These are phyloP conservation scores for Parsonsia alboflavescens DNA, from an alignment of 257 asterid species.

Conservation along the genomic window DNA sequence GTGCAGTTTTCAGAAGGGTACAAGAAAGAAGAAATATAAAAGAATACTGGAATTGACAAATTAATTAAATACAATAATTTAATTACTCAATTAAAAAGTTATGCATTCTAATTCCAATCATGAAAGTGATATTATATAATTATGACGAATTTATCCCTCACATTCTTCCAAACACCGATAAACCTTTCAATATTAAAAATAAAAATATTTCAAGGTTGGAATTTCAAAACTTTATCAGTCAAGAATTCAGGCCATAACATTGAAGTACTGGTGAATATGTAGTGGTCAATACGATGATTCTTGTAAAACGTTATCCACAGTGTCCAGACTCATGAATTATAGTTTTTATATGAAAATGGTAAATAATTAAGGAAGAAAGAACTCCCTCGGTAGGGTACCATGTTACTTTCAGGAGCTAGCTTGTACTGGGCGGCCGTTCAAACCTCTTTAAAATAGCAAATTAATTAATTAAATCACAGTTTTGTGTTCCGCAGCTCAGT, in stretches of 20 bases:
- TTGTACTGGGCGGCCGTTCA: conserved; percentile 4
- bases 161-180: too few relatives aligned
- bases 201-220: neutral
- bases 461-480: too few relatives aligned
- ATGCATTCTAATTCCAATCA: too few relatives aligned
- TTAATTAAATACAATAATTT: too few relatives aligned
- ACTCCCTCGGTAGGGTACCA: neutral
- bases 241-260: neutral
- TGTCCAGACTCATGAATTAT: too few relatives aligned
- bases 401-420: conserved; percentile 13
- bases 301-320: too few relatives aligned
- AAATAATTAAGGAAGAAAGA: neutral
- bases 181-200: too few relatives aligned
- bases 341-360: too few relatives aligned
- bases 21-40: neutral
- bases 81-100: too few relatives aligned
- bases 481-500: conserved; percentile 15
- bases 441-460: neutral
- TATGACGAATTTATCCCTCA: too few relatives aligned
- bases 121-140: too few relatives aligned
- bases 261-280: neutral
- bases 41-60: neutral
- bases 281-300: too few relatives aligned
- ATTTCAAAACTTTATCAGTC: neutral
- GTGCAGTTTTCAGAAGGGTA: neutral